These are phyloP conservation scores for Dactylellina haptotyla DNA, from an alignment of 2,329 filamentous ascomycete species.

Conservation along the genomic window DNA sequence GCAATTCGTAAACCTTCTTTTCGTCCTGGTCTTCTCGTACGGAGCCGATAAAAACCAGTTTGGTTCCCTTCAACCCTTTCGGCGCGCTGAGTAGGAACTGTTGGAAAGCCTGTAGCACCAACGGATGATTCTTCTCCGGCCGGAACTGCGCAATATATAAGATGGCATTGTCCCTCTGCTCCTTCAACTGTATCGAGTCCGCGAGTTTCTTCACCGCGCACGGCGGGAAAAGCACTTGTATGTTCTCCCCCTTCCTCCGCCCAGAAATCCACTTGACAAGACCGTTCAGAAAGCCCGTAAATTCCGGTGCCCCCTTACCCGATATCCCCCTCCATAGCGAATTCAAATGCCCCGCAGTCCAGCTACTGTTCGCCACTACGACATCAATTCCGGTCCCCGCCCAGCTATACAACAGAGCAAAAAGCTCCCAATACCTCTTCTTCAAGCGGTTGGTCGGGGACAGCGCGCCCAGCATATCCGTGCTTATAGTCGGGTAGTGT, in stretches of 20 bases:
- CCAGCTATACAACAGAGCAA: constrained; percentile 82
- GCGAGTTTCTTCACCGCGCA: constrained; percentile 88
- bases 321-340: constrained; percentile 74
- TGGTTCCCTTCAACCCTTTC: constrained; percentile 63
- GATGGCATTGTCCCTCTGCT: constrained; percentile 74
- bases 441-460: constrained; percentile 88
- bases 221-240: constrained; percentile 81
- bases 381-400: constrained; percentile 86
- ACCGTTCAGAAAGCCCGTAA: not conserved
- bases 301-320: constrained; percentile 27
- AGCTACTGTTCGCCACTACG: constrained; percentile 96
- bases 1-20: constrained; percentile 85
- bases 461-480: constrained; percentile 91
- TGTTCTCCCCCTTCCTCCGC: constrained; percentile 61
- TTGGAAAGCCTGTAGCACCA: constrained; percentile 86
- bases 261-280: constrained; percentile 55
- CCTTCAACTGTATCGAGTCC: constrained; percentile 68
- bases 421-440: constrained; percentile 84
- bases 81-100: constrained; percentile 69
- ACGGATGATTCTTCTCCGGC: constrained; percentile 93
- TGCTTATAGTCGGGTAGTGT: constrained; percentile 97
- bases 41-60: constrained; percentile 85
- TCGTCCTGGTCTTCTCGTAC: constrained; percentile 86
- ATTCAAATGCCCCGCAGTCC: constrained; percentile 87
- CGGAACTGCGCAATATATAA: constrained; percentile 98